Evolutionary conservation across 495 filamentous ascomycete species (phyloP), one percentile per base, ranked within the genome.

Genomic region (Penicillium manginii): DNA sequence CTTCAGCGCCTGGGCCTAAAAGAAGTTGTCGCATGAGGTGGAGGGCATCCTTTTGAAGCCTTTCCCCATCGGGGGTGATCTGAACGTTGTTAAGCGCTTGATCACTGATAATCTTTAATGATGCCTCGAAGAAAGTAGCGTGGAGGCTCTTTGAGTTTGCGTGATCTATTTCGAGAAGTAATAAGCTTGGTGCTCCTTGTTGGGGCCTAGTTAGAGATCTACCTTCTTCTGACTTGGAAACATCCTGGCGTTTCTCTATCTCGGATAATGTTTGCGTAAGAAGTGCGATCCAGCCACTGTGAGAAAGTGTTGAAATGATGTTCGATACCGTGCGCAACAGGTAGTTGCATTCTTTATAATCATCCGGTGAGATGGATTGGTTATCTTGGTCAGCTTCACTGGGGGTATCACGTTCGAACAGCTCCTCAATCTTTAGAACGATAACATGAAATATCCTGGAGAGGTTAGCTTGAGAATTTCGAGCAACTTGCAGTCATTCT

Each of bases 291-390:
- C 78, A 80, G 22, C 76, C 78, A 49, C 67, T 74, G 15, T 79
- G 76, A 9, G 73, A 73, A 55, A 80, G 72, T 2, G 69, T 63
- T n/a, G 71, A 69, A 35, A 96, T 74, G 32, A 93, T 75, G 60
- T 90, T 91, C 15, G 86, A 87, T 0, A 94, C 71, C 2, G 88
- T 88, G 59, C 85, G 86, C 15, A 96, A 69, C 63, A 94, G 87
- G 68, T 97, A 96, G 12, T 88, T 75, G 57, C 84, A 90, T 52
- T 93, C 79, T 57, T 88, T 87, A 42, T 91, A 79, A 63, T 94
- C 90, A 62, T 91, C 86, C 0, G 69, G 54, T 17, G 66, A 70
- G 32, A 79, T 63, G 3, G 67, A 55, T 10, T 61, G 42, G 40
- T 60, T 66, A 2, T 62, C 55, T 23, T 53, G 56, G 22, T 59